Evolutionary conservation across 768 basidiomycete species (phyloP), one percentile per base, ranked within the genome.

Genomic region (Saitozyma podzolica): DNA sequence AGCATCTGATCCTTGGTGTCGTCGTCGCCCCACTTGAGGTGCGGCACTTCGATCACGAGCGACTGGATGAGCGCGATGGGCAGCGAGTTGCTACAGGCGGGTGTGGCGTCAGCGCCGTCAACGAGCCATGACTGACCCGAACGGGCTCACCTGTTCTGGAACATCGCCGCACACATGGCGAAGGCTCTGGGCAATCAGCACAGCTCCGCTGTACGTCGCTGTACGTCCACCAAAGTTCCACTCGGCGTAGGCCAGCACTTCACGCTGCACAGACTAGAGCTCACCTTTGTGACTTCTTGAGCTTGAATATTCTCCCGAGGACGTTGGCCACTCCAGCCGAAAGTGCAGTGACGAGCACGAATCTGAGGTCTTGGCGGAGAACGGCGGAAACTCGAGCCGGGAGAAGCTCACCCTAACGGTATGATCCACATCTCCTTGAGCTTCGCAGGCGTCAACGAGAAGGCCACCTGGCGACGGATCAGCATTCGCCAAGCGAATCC

Each of bases 1-100:
- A 97, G 84, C 90, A 95, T 97, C 20, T 88, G 87, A 67, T 94
- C 85, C 67, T 86, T 84, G 72, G 86, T 89, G 76, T 98, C 94
- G 58, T 90, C 86, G 3, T 81, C 65, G 9, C 84, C 88, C 91
- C 92, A 92, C 71, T 88, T 89, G 40, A 95, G 83, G 6, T 86
- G 86, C 0, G 88, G 87, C 0, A 95, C 91, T 11, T 90, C 88
- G 59, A 89, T 80, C 9, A 91, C 91, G 17, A 97, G 86, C 64
- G 87, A 88, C 77, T 81, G 80, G 56, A 97, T 91, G 40, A 99
- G 83, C 0, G 95, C 95, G 62, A 97, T 91, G 0, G 95, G 95
- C 6, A 99, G 85, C 0, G 91, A 91, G 76, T 97, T 97, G 3
- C 90, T 91, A 78, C 91, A 91, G 29, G 29, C 29, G 29, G 29